Base-by-base conservation (phyloP, 2,329 filamentous ascomycete species). In the Chrysoporthe puriensis region DNA sequence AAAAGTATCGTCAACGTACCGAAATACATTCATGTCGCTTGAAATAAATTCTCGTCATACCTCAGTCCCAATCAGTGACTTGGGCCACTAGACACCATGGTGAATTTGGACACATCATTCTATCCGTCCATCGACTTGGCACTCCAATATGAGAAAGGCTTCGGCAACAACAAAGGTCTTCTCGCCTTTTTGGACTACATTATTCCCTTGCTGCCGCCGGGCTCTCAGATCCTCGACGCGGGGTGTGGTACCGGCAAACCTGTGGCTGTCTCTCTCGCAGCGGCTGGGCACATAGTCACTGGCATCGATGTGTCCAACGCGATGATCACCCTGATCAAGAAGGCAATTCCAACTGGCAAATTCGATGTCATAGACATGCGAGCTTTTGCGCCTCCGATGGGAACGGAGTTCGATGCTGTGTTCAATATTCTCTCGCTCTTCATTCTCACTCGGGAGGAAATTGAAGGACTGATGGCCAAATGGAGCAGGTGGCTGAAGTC, bases 231-330 rank as follows among this genome's bases (percentile, higher is more conserved):
- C 54, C 67, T 77, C 54, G 74, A 77, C 64, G 70, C 76, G 11
- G 75, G 75, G 68, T 76, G 73, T 65, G 75, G 74, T 58, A 76
- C 75, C 8, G 74, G 75, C 34, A 69, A 71, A 7, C 75, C 74
- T 0, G 71, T 73, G 5, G 73, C 71, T 66, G 70, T 64, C 11
- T 43, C 67, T 0, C 72, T 77, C 7, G 73, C 74, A 16, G 72
- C 70, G 1, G 74, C 74, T 1, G 75, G 74, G 14, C 75, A 77
- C 71, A 66, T 70, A 44, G 74, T 76, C 5, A 71, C 75, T 2
- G 74, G 74, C 46, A 74, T 75, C 58, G 75, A 77, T 63, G 68
- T 75, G 11, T 76, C 74, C 26, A 64, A 62, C 1, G 72, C 71
- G 59, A 76, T 76, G 74, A 63, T 77, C 21, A 56, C 56, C 0